These are phyloP conservation scores for Hippophae tibetana DNA, from an alignment of 306 rosid species.

Conservation along the genomic window DNA sequence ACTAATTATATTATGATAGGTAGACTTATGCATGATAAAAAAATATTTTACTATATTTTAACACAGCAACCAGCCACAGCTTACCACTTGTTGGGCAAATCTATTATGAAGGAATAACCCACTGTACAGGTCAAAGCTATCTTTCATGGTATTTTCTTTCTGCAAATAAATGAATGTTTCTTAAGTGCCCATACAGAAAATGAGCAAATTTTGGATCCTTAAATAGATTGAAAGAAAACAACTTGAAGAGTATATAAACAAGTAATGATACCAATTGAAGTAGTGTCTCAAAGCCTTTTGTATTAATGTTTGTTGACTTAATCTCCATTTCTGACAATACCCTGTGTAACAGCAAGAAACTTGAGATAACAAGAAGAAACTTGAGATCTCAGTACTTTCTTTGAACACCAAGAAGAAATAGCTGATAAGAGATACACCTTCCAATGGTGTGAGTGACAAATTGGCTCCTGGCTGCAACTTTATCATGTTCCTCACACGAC, in stretches of 20 bases:
- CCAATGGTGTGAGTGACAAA: slow-evolving; percentile 58
- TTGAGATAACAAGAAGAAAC: not conserved
- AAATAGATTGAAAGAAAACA: not conserved
- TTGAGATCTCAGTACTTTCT: not conserved
- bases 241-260: not conserved
- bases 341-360: slow-evolving; percentile 20
- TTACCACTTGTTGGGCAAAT: slow-evolving; percentile 63
- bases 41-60: no score
- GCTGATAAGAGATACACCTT: slow-evolving; percentile 25
- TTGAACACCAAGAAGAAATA: not conserved
- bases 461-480: slow-evolving; percentile 54
- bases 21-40: no score
- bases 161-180: slow-evolving; percentile 23
- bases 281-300: slow-evolving; percentile 43
- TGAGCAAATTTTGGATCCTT: not conserved
- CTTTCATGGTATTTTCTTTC: slow-evolving; percentile 36
- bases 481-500: slow-evolving; percentile 62
- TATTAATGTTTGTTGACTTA: slow-evolving; percentile 40
- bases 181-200: not conserved
- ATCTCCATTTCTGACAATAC: slow-evolving; percentile 42
- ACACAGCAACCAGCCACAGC: not conserved
- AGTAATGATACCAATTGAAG: slow-evolving; percentile 32
- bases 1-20: no score
- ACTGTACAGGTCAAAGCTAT: slow-evolving; percentile 44
- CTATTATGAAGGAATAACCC: slow-evolving; percentile 41